Percentiles rank a stretch among this genome's conserved stretches.
Evolutionary conservation across 176 grass and related monocot genomes (phyloP).

Genomic region (Oryza officinalis): DNA sequence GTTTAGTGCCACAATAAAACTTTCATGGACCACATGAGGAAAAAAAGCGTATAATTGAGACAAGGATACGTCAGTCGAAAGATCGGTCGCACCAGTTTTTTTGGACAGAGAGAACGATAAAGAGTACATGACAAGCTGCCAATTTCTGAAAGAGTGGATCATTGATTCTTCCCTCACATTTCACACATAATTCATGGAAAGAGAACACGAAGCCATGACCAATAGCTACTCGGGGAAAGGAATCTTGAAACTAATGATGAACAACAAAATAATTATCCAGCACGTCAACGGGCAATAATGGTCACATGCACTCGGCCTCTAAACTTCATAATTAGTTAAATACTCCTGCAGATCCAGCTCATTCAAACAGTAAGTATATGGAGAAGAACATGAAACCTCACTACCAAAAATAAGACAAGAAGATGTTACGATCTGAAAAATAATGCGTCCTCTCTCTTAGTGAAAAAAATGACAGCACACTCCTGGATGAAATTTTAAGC

Average conservation of each 20-base stretch:
- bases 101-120: not conserved
- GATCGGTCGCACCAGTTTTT: too few relatives aligned
- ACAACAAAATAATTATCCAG: not conserved
- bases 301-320: not conserved
- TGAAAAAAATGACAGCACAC: not conserved
- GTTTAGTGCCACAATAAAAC: not conserved
- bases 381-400: not conserved
- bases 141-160: not conserved
- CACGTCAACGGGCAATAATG: not conserved
- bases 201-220: not conserved
- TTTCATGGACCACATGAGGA: not conserved
- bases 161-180: not conserved
- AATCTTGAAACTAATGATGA: slow-evolving; percentile 24
- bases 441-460: not conserved
- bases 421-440: not conserved
- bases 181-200: not conserved
- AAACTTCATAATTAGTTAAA: not conserved
- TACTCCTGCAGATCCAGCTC: not conserved
- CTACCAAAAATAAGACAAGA: not conserved
- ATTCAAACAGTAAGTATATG: not conserved
- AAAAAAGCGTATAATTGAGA: not conserved
- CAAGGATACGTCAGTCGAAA: not conserved
- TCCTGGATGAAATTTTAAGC: not conserved
- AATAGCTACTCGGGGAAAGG: not conserved
- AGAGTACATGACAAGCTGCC: not conserved